Evolutionary conservation across 306 rosid species (phyloP).

Genomic region (Mimosa bimucronata): DNA sequence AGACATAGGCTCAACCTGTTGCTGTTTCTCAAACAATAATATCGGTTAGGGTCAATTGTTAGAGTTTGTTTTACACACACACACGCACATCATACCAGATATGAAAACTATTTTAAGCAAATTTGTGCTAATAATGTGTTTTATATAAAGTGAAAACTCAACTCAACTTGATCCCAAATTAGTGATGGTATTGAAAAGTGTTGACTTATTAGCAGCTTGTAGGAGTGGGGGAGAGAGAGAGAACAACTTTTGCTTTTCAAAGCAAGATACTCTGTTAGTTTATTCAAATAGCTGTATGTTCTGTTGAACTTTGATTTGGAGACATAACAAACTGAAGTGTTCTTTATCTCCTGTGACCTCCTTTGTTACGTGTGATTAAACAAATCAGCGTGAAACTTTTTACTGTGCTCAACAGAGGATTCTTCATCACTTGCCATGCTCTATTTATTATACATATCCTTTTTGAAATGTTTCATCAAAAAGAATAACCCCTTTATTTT

Average conservation of each 20-base stretch:
- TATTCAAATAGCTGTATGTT: conserved; percentile 48
- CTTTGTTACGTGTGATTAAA: conserved; percentile 36
- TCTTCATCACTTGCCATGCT: conserved; percentile 40
- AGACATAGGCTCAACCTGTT: neutral
- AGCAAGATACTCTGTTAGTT: conserved; percentile 47
- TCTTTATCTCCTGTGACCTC: conserved; percentile 27
- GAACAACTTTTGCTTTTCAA: conserved; percentile 64
- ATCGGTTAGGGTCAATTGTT: neutral
- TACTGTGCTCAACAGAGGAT: conserved; percentile 60
- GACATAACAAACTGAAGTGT: conserved; percentile 32
- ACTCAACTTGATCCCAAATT: neutral
- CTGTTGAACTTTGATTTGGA: conserved; percentile 43
- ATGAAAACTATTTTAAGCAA: neutral
- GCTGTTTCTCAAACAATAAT: neutral
- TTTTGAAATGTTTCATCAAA: neutral
- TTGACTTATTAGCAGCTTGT: neutral
- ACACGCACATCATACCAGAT: neutral
- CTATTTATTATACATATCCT: too few relatives aligned
- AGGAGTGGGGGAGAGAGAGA: neutral
- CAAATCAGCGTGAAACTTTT: conserved; percentile 39
- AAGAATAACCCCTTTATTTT: conserved; percentile 40
- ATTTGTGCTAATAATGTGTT: neutral
- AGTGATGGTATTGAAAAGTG: neutral
- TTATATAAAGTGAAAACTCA: neutral
- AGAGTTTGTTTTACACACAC: neutral